phyloP scores from a whole-genome alignment of 1,139 yeast genomes.

The Candida sanyaensis region DNA sequence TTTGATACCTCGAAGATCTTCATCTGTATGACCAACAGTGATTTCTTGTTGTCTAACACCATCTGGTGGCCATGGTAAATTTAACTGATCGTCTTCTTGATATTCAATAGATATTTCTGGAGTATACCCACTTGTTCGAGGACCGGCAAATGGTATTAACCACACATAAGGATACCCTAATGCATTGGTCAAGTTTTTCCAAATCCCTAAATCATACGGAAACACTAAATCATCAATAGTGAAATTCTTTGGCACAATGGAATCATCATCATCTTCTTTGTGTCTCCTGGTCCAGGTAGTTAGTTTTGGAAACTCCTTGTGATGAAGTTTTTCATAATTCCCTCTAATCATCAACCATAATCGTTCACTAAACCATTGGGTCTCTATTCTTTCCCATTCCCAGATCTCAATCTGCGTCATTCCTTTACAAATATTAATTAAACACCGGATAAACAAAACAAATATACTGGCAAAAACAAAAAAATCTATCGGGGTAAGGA shows the following conservation, averaged over 20 bases:
- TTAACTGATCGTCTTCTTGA: constrained; percentile 58
- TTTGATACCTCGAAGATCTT: constrained; percentile 18
- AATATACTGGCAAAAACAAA: constrained; percentile 62
- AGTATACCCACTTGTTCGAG: constrained; percentile 44
- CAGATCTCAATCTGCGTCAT: constrained; percentile 90
- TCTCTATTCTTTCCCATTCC: constrained; percentile 83
- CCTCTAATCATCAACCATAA: constrained; percentile 51
- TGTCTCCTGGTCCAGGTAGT: constrained; percentile 44
- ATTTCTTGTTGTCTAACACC: constrained; percentile 56
- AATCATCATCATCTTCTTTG: constrained; percentile 8
- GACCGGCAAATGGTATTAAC: constrained; percentile 68
- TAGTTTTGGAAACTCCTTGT: constrained; percentile 45
- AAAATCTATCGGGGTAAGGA: constrained; percentile 56
- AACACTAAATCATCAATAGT: constrained; percentile 64
- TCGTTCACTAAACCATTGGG: constrained; percentile 56
- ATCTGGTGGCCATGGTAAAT: constrained; percentile 89
- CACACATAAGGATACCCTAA: constrained; percentile 66
- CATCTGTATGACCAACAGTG: constrained; percentile 17
- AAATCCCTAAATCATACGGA: constrained; percentile 78
- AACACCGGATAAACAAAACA: constrained; percentile 61
- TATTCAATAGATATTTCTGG: constrained; percentile 55
- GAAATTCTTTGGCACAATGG: constrained; percentile 32
- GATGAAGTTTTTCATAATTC: constrained; percentile 48
- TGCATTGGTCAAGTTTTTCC: constrained; percentile 49
- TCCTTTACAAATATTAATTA: constrained; percentile 61